phyloP scores from a whole-genome alignment of 768 basidiomycete species.

The Termitomyces sp. region DNA sequence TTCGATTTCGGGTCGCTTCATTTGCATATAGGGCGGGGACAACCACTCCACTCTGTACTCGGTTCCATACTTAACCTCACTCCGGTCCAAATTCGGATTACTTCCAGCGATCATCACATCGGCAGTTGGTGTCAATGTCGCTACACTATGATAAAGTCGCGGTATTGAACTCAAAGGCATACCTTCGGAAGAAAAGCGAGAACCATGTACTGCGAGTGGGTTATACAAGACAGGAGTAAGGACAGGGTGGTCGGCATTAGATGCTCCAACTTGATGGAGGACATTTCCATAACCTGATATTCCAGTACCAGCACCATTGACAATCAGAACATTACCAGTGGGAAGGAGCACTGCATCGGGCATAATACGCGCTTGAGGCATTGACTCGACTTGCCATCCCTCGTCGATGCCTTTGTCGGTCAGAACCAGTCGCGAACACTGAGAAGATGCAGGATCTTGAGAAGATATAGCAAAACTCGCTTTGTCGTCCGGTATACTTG shows the following conservation, averaged over 20 bases:
- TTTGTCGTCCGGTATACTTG: slow-evolving; percentile 53
- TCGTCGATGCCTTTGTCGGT: slow-evolving; percentile 55
- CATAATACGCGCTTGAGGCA: slow-evolving; percentile 75
- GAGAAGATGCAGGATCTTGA: slow-evolving; percentile 65
- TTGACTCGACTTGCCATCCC: slow-evolving; percentile 73
- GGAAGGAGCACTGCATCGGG: slow-evolving; percentile 79
- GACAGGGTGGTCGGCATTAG: slow-evolving; percentile 74
- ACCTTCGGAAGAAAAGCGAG: slow-evolving; percentile 53
- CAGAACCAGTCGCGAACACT: slow-evolving; percentile 67
- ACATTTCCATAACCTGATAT: slow-evolving; percentile 81
- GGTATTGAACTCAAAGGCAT: slow-evolving; percentile 66
- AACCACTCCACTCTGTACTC: slow-evolving; percentile 90
- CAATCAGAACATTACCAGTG: slow-evolving; percentile 64
- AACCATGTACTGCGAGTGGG: slow-evolving; percentile 44
- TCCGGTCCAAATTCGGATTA: slow-evolving; percentile 79
- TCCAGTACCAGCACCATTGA: slow-evolving; percentile 71
- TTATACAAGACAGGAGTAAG: slow-evolving; percentile 68
- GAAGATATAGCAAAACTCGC: slow-evolving; percentile 63
- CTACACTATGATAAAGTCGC: slow-evolving; percentile 79
- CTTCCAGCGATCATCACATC: slow-evolving; percentile 77
- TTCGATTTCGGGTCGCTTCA: slow-evolving; percentile 49
- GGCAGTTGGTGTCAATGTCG: slow-evolving; percentile 68
- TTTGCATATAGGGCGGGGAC: slow-evolving; percentile 73
- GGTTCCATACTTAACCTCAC: slow-evolving; percentile 67
- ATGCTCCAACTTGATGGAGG: slow-evolving; percentile 57